A percentile compares a stretch with the other conserved stretches of the same genome.
These are phyloP conservation scores for Metarhizium brunneum DNA, from an alignment of 2,329 filamentous ascomycete species.

Conservation along the genomic window DNA sequence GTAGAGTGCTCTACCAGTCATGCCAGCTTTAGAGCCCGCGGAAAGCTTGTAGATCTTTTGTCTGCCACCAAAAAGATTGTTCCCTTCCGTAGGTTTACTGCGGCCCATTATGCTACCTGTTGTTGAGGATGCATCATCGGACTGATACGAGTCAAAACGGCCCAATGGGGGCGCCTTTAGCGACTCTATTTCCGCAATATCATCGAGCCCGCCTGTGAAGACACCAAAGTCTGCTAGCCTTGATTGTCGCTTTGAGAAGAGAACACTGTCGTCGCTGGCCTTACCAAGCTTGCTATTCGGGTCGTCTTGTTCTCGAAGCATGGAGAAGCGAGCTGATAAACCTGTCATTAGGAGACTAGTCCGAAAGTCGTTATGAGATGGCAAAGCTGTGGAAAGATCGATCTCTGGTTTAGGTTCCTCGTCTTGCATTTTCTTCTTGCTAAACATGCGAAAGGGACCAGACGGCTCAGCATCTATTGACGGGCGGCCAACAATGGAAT, in stretches of 20 bases:
- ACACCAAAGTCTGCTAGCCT: constrained; percentile 61
- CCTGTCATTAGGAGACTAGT: constrained; percentile 95
- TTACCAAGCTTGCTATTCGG: constrained; percentile 84
- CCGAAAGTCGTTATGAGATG: constrained; percentile 79
- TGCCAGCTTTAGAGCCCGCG: constrained; percentile 39
- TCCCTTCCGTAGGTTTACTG: constrained; percentile 75
- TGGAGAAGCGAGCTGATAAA: constrained; percentile 89
- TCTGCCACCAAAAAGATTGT: constrained; percentile 85
- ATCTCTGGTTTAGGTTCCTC: constrained; percentile 56
- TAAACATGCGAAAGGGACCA: constrained; percentile 44
- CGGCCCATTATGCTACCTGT: constrained; percentile 73
- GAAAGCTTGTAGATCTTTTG: constrained; percentile 93
- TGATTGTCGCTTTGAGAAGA: constrained; percentile 74
- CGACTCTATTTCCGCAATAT: constrained; percentile 88
- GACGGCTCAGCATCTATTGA: constrained; percentile 48
- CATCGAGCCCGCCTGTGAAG: constrained; percentile 49
- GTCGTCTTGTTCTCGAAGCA: constrained; percentile 91
- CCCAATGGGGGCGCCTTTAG: constrained; percentile 53
- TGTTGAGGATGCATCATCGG: constrained; percentile 61
- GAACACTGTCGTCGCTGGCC: constrained; percentile 87
- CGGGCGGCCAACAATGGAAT: constrained; percentile 31
- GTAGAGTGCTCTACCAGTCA: constrained; percentile 66
- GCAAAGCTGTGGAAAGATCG: constrained; percentile 65
- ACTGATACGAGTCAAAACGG: constrained; percentile 55
- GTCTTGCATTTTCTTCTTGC: constrained; percentile 44